Evolutionary conservation across 139 green algal species (phyloP).

Genomic region (Raphidocelis subcapitata): DNA sequence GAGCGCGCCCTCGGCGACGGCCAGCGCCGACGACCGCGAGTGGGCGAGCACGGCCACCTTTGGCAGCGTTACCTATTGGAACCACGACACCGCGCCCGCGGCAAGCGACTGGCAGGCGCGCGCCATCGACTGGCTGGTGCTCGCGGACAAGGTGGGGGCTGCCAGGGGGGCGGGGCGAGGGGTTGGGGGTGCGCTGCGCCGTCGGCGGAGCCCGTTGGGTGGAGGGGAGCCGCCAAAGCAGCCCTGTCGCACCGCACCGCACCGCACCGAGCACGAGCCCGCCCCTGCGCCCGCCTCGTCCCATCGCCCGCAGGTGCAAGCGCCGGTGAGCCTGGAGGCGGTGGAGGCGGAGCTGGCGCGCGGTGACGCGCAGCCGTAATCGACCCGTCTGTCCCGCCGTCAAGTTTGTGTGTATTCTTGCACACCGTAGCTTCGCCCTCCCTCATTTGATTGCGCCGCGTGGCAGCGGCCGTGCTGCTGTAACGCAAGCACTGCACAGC

Average conservation of each 20-base stretch:
- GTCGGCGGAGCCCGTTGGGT: not conserved
- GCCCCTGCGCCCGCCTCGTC: not conserved
- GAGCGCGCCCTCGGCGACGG: not conserved
- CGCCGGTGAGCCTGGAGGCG: not conserved
- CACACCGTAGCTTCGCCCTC: too few species aligned
- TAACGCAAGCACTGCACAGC: too few species aligned
- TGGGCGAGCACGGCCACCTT: constrained; percentile 25
- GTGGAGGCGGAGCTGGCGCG: constrained; percentile 3
- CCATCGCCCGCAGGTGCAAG: not conserved
- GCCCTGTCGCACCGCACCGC: not conserved
- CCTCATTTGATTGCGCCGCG: too few species aligned
- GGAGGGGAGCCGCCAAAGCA: not conserved
- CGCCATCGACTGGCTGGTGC: constrained; percentile 35
- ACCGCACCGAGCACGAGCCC: not conserved
- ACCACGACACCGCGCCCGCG: constrained; percentile 35
- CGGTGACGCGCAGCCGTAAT: not conserved
- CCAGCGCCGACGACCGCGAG: not conserved
- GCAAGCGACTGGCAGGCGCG: constrained; percentile 30
- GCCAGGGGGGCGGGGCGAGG: not conserved
- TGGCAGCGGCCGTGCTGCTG: too few species aligned
- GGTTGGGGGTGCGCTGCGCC: not conserved
- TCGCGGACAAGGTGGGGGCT: constrained; percentile 23
- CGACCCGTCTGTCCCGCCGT: too few species aligned
- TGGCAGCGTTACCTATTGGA: constrained; percentile 21
- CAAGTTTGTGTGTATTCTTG: too few species aligned